These are phyloP conservation scores for Chenopodium album DNA, from an alignment of 148 eudicot species.

Conservation along the genomic window DNA sequence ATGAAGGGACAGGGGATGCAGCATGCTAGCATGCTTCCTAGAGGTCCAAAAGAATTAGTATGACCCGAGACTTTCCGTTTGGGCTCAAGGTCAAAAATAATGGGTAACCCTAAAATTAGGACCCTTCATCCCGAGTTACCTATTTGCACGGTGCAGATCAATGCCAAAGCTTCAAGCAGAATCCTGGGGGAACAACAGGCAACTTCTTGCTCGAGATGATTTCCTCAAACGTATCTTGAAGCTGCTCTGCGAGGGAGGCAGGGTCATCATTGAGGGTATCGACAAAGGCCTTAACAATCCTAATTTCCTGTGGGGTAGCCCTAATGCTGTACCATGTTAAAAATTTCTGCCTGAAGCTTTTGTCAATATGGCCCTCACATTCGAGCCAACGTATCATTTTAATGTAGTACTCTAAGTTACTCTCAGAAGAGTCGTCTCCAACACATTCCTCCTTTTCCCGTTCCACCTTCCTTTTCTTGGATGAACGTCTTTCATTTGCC, in stretches of 20 bases:
- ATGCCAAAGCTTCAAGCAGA: slow-evolving; percentile 88
- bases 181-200: slow-evolving; percentile 46
- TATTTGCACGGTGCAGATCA: slow-evolving; percentile 24
- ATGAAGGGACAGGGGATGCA: slow-evolving; percentile 8
- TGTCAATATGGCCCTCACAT: slow-evolving; percentile 70
- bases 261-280: slow-evolving; percentile 68
- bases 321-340: slow-evolving; percentile 86
- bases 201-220: slow-evolving; percentile 54
- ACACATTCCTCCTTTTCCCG: slow-evolving; percentile 39
- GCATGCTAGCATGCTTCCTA: slow-evolving; percentile 14
- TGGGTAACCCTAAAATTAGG: background rate
- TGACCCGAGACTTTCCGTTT: slow-evolving; percentile 17
- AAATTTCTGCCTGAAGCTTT: slow-evolving; percentile 66
- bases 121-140: slow-evolving; percentile 3
- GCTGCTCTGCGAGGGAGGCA: slow-evolving; percentile 74
- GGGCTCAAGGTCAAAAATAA: slow-evolving; percentile 33
- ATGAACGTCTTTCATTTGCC: slow-evolving; percentile 41
- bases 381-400: slow-evolving; percentile 73
- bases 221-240: slow-evolving; percentile 67
- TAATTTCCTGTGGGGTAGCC: slow-evolving; percentile 64
- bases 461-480: slow-evolving; percentile 46
- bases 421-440: slow-evolving; percentile 29
- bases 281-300: slow-evolving; percentile 73
- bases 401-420: slow-evolving; percentile 58
- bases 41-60: slow-evolving; percentile 25